phyloP scores from a whole-genome alignment of 345 rosid genomes.

The Eucalyptus erythrocorys region DNA sequence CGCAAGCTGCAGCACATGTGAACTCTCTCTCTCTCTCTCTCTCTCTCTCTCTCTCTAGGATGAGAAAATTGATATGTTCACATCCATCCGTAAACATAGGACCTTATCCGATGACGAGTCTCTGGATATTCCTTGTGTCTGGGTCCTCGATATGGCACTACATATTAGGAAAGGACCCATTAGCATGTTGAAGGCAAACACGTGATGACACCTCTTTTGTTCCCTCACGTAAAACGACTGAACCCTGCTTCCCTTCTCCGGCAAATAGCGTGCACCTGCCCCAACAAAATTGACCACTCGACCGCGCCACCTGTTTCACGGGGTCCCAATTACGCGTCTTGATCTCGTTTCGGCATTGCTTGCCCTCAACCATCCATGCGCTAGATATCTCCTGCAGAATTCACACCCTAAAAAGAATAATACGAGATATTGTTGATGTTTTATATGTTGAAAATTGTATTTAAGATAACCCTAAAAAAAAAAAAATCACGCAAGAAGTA shows the following conservation, averaged over 20 bases:
- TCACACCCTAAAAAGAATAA: background rate
- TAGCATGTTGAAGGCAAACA: background rate
- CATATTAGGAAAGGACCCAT: background rate
- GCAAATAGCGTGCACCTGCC: conserved; percentile 19
- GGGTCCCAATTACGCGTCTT: background rate
- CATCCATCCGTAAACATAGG: background rate
- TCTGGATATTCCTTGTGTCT: background rate
- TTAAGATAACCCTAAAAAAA: background rate
- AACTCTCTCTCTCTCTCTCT: background rate
- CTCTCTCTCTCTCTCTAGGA: background rate
- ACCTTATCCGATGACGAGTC: background rate
- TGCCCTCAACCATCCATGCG: background rate
- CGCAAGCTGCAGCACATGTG: background rate
- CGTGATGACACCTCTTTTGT: background rate
- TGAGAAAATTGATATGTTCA: background rate
- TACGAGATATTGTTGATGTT: background rate
- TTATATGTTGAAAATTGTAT: background rate
- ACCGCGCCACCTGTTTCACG: conserved; percentile 1
- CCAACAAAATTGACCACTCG: conserved; percentile 31
- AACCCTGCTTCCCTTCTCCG: background rate
- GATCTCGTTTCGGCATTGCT: background rate
- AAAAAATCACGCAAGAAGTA: background rate
- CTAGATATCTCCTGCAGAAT: background rate
- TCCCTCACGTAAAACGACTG: conserved; percentile 1
- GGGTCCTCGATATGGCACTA: background rate